Conservation (phyloP, 345 rosid genomes). For the Populus ilicifolia region DNA sequence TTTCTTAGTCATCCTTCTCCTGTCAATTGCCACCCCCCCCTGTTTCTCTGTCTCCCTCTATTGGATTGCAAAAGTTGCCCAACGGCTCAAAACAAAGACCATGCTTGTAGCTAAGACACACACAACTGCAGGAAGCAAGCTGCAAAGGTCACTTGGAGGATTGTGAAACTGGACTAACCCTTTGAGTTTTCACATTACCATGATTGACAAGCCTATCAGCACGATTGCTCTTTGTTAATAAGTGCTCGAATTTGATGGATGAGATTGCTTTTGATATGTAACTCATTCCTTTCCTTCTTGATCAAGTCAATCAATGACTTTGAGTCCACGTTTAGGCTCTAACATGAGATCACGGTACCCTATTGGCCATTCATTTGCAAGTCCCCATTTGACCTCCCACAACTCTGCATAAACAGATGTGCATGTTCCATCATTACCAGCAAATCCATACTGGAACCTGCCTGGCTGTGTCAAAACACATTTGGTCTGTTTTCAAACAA, state of each 20-base stretch:
- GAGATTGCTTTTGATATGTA: background rate
- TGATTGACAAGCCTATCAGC: background rate
- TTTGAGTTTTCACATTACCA: background rate
- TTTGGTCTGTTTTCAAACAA: background rate
- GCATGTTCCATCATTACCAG: too few species aligned
- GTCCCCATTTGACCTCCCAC: background rate
- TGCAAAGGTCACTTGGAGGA: background rate
- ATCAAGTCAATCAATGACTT: background rate
- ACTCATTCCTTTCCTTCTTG: background rate
- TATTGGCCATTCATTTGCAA: background rate
- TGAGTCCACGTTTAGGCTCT: background rate
- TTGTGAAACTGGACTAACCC: background rate
- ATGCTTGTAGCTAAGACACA: background rate
- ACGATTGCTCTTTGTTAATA: background rate
- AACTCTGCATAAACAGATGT: background rate
- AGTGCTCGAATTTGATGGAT: background rate
- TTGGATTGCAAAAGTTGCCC: background rate
- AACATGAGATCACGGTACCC: background rate
- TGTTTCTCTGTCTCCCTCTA: background rate
- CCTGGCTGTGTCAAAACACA: too few species aligned
- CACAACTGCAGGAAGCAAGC: too few species aligned
- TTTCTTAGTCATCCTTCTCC: background rate
- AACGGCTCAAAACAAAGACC: background rate
- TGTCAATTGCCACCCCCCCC: too few species aligned
- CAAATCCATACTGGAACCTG: too few species aligned